Evolutionary conservation across 2,329 filamentous ascomycete species (phyloP), one percentile per base, ranked within the genome.

Genomic region (Diaporthe ilicicola): DNA sequence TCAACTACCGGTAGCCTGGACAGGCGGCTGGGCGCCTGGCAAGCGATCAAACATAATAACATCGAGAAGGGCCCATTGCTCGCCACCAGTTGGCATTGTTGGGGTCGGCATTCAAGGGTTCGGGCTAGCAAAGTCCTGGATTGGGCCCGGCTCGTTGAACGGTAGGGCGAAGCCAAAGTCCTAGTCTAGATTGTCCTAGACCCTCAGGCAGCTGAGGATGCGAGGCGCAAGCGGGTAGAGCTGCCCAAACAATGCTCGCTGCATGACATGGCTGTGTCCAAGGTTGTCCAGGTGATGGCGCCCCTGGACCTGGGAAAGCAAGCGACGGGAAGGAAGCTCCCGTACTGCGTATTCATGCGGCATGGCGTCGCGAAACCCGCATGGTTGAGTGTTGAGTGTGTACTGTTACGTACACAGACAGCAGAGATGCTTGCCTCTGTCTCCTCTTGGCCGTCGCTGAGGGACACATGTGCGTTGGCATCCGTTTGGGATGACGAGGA

Each of bases 391-490:
- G 10, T 19, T 34, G 22, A 56, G 34, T 37, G 32, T 39, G 39
- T 7, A 37, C 19, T 37, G 55, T 9, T 42, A 13, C 24, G 39
- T 42, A 17, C 6, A 17, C 29, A 42, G 17, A n/a, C 5, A 12
- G n/a, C 32, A 22, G 17, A 24, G 50, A 53, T 56, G 55, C 27
- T 12, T 46, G 37, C 24, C 15, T 59, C 37, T 29, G 37, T 61
- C 19, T 32, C 10, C 4, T 46, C 59, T 62, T 62, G 42, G 59
- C 59, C 59, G 27, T 27, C 39, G 39, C 27, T 29, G 56, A 62
- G 56, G 56, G 59, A 62, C 59, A 62, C 59, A 64, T 19, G 42
- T 62, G 59, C 10, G 59, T 64, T 64, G 59, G 59, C 59, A 64
- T 29, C 13, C n/a, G n/a, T 42, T 64, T 50, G 34, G 44, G 59